A percentile compares a stretch with the other conserved stretches of the same genome.
phyloP scores from a whole-genome alignment of 2,329 filamentous ascomycete species.

The Fusarium dimerum region DNA sequence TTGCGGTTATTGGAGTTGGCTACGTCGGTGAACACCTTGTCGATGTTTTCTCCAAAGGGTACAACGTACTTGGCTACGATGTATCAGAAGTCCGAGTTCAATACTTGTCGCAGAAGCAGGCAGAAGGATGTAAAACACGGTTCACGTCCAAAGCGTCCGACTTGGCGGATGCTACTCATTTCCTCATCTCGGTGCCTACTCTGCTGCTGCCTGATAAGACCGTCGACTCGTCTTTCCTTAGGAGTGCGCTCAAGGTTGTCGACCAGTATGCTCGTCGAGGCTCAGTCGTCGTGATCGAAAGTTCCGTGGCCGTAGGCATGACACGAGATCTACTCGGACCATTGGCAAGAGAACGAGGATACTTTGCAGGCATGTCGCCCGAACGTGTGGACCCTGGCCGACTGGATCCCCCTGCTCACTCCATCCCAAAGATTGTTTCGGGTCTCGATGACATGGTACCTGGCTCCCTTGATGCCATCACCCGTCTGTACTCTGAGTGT shows the following conservation, averaged over 20 bases:
- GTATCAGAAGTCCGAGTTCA: constrained; percentile 42
- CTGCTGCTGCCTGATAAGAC: constrained; percentile 47
- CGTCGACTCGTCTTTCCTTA: constrained; percentile 49
- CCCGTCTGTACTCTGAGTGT: constrained; percentile 45
- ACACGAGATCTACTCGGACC: constrained; percentile 51
- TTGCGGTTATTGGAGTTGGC: constrained; percentile 54
- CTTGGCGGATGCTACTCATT: constrained; percentile 48
- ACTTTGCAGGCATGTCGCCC: constrained; percentile 53
- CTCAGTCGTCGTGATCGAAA: constrained; percentile 53
- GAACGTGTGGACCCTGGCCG: constrained; percentile 56
- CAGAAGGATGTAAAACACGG: constrained; percentile 28
- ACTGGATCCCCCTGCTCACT: constrained; percentile 37
- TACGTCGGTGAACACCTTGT: constrained; percentile 55
- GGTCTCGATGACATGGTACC: constrained; percentile 49
- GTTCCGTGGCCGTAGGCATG: constrained; percentile 56
- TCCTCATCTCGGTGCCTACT: constrained; percentile 56
- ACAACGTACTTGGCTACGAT: constrained; percentile 49
- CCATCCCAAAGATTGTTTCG: constrained; percentile 56
- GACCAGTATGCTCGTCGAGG: constrained; percentile 43
- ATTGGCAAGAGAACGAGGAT: constrained; percentile 41
- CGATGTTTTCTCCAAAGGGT: constrained; percentile 41
- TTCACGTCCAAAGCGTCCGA: constrained; percentile 42
- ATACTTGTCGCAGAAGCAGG: constrained; percentile 33
- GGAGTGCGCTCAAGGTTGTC: constrained; percentile 45
- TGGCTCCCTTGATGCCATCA: constrained; percentile 46